phyloP scores from a whole-genome alignment of 2,329 filamentous ascomycete genomes.

The Neopestalotiopsis sp. region DNA sequence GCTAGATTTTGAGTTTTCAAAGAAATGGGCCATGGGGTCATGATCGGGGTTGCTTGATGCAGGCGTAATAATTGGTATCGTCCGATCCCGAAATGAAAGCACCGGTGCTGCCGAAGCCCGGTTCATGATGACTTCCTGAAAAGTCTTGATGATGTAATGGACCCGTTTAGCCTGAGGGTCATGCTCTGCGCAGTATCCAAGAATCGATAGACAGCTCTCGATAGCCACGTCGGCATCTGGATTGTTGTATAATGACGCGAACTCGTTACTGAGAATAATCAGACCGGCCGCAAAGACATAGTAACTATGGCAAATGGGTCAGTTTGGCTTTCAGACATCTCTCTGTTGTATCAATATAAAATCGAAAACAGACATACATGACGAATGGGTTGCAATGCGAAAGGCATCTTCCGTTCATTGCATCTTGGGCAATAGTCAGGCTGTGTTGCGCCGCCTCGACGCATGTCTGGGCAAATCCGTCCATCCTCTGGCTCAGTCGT shows the following conservation, averaged over 20 bases:
- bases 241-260: constrained; percentile 53
- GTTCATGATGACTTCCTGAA: constrained; percentile 46
- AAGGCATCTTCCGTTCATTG: constrained; percentile 49
- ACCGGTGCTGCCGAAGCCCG: constrained; percentile 29
- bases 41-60: constrained; percentile 29
- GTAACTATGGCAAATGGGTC: constrained; percentile 45
- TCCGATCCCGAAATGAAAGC: constrained; percentile 30
- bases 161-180: constrained; percentile 57
- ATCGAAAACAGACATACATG: constrained; percentile 47
- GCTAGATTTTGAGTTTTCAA: constrained; percentile 24
- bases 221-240: constrained; percentile 45
- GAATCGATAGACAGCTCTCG: constrained; percentile 49
- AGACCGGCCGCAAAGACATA: constrained; percentile 61
- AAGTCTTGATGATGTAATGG: constrained; percentile 54
- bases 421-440: constrained; percentile 51
- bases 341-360: not conserved
- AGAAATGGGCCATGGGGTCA: constrained; percentile 36
- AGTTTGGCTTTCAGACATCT: not conserved
- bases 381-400: constrained; percentile 60
- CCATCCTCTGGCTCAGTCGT: constrained; percentile 41
- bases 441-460: constrained; percentile 55
- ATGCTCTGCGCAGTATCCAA: constrained; percentile 51
- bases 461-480: constrained; percentile 55
- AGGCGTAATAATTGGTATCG: constrained; percentile 32
- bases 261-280: constrained; percentile 61